A percentile compares a stretch with the other conserved stretches of the same genome.
Evolutionary conservation across 129 eudicot species (phyloP).

Genomic region (Solidago caesia): DNA sequence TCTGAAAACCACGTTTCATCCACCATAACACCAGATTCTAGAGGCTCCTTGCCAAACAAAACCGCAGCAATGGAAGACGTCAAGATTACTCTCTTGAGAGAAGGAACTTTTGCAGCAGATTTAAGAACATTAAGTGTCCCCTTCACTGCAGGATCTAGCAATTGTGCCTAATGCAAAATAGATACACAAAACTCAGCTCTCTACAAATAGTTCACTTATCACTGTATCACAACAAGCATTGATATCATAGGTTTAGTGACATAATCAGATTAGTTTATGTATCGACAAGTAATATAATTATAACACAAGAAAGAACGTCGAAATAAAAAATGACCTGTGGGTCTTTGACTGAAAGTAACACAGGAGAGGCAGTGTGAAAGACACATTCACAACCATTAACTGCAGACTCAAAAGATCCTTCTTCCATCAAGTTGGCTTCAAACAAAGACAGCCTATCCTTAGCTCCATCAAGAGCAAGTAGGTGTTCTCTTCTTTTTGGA

Average conservation of each 20-base stretch:
- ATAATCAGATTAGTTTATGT: too few species aligned
- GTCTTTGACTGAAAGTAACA: neutral
- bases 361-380: constrained; percentile 15
- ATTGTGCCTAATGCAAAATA: constrained; percentile 31
- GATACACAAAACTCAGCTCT: neutral
- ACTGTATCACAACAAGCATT: too few species aligned
- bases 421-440: neutral
- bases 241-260: too few species aligned
- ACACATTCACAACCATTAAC: constrained; percentile 12
- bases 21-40: constrained; percentile 29
- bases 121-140: constrained; percentile 50
- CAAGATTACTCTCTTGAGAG: constrained; percentile 38
- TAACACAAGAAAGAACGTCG: neutral
- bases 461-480: constrained; percentile 19
- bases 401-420: constrained; percentile 5
- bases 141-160: constrained; percentile 48
- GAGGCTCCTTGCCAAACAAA: constrained; percentile 7
- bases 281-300: neutral
- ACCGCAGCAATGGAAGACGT: constrained; percentile 52
- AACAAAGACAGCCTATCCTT: constrained; percentile 8
- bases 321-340: neutral
- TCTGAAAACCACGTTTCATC: constrained; percentile 54
- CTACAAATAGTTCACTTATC: neutral
- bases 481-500: constrained; percentile 1
- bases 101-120: constrained; percentile 40